Evolutionary conservation across 2,329 filamentous ascomycete genomes (phyloP), one percentile per base, ranked within the genome.

Genomic region (Aspergillus texensis): DNA sequence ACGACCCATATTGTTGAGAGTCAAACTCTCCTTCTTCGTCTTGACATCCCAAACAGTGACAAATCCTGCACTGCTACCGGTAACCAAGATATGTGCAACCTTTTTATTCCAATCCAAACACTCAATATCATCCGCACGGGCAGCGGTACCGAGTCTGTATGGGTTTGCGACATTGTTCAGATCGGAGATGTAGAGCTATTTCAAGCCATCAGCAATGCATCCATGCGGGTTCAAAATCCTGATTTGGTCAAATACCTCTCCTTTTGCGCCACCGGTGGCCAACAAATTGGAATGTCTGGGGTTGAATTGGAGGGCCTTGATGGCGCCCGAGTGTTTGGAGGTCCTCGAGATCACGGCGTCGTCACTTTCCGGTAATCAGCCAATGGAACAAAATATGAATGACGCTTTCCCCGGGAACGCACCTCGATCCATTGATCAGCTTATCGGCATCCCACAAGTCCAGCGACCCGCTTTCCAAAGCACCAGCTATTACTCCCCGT

Each of bases 11-110:
- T 92, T 91, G 83, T 97, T 99, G 68, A 99, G 84, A 41, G 94
- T 97, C 79, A 99, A 83, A 61, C 94, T 97, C 71, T 97, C 93
- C 82, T 97, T 97, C 86, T 97, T 98, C 14, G 92, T 93, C 84
- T 97, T 97, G 68, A 98, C 86, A 80, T 99, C 95, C 95, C 95
- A 99, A 21, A 99, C 94, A 2, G 95, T 98, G 41, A 98, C 94
- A 74, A 98, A 96, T 5, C 95, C 95, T 57, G 93, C 94, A 66
- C 89, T 91, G 75, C 94, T 94, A 69, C 95, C 95, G 11, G 94
- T 98, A 21, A 94, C 95, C 70, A 99, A 82, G 76, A 99, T 99
- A 76, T 99, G 94, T 16, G 94, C 88, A 48, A 98, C 94, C 82
- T 96, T 98, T 75, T 93, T 94, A 81, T 99, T 99, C 96, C 96